phyloP scores from a whole-genome alignment of 2,329 filamentous ascomycete species.

The Fusarium sp. region DNA sequence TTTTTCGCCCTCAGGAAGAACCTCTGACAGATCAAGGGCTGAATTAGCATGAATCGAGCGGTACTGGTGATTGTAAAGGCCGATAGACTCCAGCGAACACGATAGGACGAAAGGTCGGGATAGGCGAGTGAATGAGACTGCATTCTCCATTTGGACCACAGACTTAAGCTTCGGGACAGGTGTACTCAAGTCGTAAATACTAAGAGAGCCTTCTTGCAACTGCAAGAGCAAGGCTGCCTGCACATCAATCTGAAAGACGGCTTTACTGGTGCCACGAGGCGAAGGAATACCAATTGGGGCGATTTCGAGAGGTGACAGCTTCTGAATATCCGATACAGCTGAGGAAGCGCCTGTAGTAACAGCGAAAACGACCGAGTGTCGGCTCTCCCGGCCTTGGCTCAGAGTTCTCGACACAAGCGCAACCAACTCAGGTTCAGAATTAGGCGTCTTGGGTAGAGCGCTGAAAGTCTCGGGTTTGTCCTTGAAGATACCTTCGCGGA shows the following conservation, averaged over 20 bases:
- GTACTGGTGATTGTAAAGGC: constrained; percentile 77
- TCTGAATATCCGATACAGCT: constrained; percentile 49
- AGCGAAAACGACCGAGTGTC: constrained; percentile 53
- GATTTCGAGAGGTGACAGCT: constrained; percentile 56
- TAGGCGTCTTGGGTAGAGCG: constrained; percentile 62
- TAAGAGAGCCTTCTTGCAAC: constrained; percentile 65
- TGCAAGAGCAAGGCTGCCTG: constrained; percentile 73
- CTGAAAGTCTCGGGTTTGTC: constrained; percentile 65
- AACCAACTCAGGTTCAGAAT: constrained; percentile 64
- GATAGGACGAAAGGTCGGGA: constrained; percentile 75
- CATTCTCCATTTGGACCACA: constrained; percentile 62
- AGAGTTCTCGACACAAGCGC: constrained; percentile 61
- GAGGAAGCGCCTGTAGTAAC: constrained; percentile 46
- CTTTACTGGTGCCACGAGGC: constrained; percentile 22
- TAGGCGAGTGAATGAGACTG: constrained; percentile 73
- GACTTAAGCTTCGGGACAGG: constrained; percentile 72
- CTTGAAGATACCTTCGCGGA: constrained; percentile 67
- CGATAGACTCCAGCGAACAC: constrained; percentile 67
- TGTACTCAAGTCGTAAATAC: constrained; percentile 72
- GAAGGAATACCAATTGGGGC: constrained; percentile 52
- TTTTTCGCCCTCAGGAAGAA: constrained; percentile 53
- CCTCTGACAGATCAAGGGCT: constrained; percentile 58
- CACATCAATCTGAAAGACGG: constrained; percentile 69
- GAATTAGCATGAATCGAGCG: constrained; percentile 68
- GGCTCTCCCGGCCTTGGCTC: constrained; percentile 47